Base-by-base conservation (phyloP, 352 stramenopile species). In the Phytophthora vignae region DNA sequence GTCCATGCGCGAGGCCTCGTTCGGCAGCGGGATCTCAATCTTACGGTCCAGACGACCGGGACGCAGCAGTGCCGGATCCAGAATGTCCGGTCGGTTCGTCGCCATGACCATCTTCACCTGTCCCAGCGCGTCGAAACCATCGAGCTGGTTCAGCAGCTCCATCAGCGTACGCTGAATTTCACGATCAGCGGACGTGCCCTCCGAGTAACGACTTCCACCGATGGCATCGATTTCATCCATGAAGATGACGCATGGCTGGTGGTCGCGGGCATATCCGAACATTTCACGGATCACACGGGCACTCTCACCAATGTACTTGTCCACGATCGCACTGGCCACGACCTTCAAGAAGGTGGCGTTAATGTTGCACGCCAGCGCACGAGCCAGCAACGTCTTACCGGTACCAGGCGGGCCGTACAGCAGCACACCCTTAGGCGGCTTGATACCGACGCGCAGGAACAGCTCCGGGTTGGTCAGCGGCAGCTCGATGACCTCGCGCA, bases 151-250 rank as follows among this genome's bases (percentile, higher is more conserved):
- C 44, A 99, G 82, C 63, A 99, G 86, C 75, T 99, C 98, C 97
- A 99, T 99, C 15, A 99, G 82, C 64, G 98, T 99, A 46, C 98
- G 94, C 79, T 99, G 98, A 85, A 99, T 99, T 82, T 99, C 98
- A 63, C 98, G 96, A 78, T 98, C 93, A 3, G 91, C 93, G 27
- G 90, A 98, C 33, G 97, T 99, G 62, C 98, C 98, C 78, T 99
- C 97, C 49, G 92, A 98, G 77, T 99, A 99, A 40, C 98, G 96
- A 55, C 91, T 98, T 69, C 98, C 98, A 75, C 98, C 98, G 75
- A 99, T 99, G 25, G 98, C 98, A 87, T 99, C 98, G 79, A 99
- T 99, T 76, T 99, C 98, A 82, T 99, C 98, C 96, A 99, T 99
- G 76, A 99, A 99, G 81, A 99, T 99, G 63, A 99, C 98, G 70